Evolutionary conservation across 257 asterid species (phyloP).

Genomic region (Penstemon newberryi): DNA sequence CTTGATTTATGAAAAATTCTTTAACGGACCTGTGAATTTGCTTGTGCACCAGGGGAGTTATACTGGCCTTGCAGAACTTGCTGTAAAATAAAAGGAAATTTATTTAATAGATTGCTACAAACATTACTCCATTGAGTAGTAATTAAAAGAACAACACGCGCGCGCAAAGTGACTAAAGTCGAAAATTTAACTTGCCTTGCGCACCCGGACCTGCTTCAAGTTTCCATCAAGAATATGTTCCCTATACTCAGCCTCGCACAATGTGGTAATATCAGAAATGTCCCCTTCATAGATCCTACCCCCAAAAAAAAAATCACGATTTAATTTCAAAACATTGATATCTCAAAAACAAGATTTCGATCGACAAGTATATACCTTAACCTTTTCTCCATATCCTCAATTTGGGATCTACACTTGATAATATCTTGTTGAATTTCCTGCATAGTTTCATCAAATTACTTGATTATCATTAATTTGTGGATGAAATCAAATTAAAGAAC

Average conservation of each 20-base stretch:
- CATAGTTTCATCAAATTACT: slow-evolving; percentile 9
- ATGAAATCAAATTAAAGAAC: background rate
- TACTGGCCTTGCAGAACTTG: slow-evolving; percentile 59
- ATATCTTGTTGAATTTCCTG: slow-evolving; percentile 83
- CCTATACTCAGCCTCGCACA: slow-evolving; percentile 72
- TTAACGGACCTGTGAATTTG: slow-evolving; percentile 48
- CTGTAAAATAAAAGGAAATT: slow-evolving; percentile 29
- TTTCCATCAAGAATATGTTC: slow-evolving; percentile 73
- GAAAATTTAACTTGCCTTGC: slow-evolving; percentile 55
- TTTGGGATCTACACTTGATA: slow-evolving; percentile 54
- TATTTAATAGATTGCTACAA: background rate
- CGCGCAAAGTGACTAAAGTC: no score
- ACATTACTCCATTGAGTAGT: no score
- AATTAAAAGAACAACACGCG: no score
- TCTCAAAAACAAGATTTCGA: background rate
- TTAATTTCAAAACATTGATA: background rate
- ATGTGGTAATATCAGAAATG: slow-evolving; percentile 51
- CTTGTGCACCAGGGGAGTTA: slow-evolving; percentile 43
- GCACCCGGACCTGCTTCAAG: slow-evolving; percentile 60
- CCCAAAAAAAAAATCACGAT: background rate
- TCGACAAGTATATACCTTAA: slow-evolving; percentile 42
- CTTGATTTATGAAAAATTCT: background rate
- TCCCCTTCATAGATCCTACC: slow-evolving; percentile 70
- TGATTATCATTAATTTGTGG: background rate
- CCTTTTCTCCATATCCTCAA: slow-evolving; percentile 68